Conservation (phyloP, 345 rosid genomes). For the Salix exigua region DNA sequence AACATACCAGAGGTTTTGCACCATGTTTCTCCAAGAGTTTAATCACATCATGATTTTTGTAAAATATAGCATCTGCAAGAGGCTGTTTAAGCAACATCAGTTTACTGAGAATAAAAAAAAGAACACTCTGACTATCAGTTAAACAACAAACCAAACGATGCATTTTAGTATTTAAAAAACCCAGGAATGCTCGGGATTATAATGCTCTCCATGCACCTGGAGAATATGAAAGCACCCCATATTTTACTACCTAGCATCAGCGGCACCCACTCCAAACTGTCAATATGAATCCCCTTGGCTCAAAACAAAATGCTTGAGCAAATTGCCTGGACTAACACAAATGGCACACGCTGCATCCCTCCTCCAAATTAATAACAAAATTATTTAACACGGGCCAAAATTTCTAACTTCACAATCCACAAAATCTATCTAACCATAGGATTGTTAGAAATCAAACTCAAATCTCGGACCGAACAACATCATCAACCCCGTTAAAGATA, state of each 20-base stretch:
- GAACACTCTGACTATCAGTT: background rate
- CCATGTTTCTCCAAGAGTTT: slow-evolving; percentile 74
- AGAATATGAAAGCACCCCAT: background rate
- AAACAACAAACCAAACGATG: background rate
- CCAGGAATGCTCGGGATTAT: background rate
- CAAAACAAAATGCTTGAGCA: background rate
- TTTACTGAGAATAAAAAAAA: background rate
- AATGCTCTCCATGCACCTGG: background rate
- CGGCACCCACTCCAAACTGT: background rate
- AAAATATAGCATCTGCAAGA: slow-evolving; percentile 83
- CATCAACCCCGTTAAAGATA: background rate
- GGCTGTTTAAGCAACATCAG: slow-evolving; percentile 57
- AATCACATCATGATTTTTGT: slow-evolving; percentile 72
- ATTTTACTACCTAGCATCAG: background rate
- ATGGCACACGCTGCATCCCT: background rate
- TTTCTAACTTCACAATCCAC: background rate
- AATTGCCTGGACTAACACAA: background rate
- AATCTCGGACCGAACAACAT: background rate
- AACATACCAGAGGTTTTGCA: slow-evolving; percentile 70
- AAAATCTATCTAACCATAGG: background rate
- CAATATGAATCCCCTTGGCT: background rate
- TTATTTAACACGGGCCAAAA: background rate
- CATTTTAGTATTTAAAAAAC: too few species aligned
- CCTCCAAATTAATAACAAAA: background rate
- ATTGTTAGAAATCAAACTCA: background rate